Evolutionary conservation across 768 basidiomycete species (phyloP).

Genomic region (Tulasnella sp.): DNA sequence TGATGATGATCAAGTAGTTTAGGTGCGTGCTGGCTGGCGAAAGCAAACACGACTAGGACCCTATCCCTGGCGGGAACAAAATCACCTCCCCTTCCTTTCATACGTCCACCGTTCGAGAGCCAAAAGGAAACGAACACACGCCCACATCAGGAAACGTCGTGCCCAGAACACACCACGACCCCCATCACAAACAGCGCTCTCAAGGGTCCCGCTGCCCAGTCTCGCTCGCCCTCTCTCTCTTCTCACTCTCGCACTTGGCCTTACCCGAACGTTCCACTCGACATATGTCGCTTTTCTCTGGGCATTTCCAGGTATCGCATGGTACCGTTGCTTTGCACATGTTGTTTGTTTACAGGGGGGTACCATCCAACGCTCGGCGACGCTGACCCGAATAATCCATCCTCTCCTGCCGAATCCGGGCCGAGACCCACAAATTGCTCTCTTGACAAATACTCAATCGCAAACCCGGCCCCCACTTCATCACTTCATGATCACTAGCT

Average conservation of each 20-base stretch:
- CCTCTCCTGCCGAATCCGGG: background rate
- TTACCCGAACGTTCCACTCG: background rate
- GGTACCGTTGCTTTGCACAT: background rate
- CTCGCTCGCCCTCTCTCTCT: background rate
- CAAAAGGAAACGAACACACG: background rate
- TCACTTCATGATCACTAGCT: background rate
- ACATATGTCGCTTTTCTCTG: background rate
- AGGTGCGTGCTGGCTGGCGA: background rate
- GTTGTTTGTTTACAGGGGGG: background rate
- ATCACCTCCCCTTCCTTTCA: background rate
- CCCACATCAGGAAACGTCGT: background rate
- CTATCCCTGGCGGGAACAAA: slow-evolving; percentile 1
- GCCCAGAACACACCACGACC: background rate
- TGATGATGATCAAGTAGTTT: background rate
- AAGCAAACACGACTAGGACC: background rate
- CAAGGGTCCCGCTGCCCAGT: background rate
- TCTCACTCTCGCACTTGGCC: background rate
- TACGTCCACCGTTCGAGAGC: background rate
- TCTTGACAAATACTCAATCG: background rate
- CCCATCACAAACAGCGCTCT: background rate
- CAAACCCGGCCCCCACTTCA: background rate
- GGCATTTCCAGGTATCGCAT: background rate
- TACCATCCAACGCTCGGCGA: background rate
- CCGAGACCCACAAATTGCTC: background rate
- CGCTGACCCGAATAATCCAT: background rate